Evolutionary conservation across 352 stramenopile species (phyloP).

Genomic region (Phytophthora kernoviae): DNA sequence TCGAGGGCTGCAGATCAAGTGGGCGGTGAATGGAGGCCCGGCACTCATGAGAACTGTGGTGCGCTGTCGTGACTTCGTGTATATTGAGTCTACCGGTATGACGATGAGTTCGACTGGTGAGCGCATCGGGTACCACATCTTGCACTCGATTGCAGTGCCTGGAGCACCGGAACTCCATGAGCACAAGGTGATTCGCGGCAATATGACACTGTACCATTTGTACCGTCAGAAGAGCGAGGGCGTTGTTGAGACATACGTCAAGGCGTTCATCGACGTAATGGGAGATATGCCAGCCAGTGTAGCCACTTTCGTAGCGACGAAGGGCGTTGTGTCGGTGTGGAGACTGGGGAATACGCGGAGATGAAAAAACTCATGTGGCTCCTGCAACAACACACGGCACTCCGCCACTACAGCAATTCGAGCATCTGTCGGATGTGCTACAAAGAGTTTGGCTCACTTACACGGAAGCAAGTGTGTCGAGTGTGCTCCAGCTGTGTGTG

Average conservation of each 20-base stretch:
- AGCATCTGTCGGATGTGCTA: constrained; percentile 30
- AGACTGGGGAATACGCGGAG: constrained; percentile 38
- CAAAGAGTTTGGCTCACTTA: constrained; percentile 22
- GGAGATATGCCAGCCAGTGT: constrained; percentile 38
- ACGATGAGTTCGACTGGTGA: constrained; percentile 40
- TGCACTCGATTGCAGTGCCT: constrained; percentile 33
- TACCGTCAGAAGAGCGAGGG: constrained; percentile 47
- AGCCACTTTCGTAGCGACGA: constrained; percentile 30
- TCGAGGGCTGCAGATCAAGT: constrained; percentile 44
- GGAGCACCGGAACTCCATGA: constrained; percentile 30
- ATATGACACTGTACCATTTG: constrained; percentile 56
- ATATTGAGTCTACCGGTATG: constrained; percentile 52
- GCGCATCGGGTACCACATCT: constrained; percentile 42
- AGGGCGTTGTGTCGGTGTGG: constrained; percentile 42
- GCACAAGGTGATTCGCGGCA: constrained; percentile 45
- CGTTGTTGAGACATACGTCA: constrained; percentile 44
- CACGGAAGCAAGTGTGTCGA: constrained; percentile 23
- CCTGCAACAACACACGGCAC: constrained; percentile 25
- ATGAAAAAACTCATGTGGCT: constrained; percentile 44
- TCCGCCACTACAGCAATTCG: constrained; percentile 8
- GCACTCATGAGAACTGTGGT: constrained; percentile 47
- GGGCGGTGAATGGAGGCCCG: constrained; percentile 51
- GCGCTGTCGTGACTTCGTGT: constrained; percentile 56
- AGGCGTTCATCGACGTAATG: constrained; percentile 40
- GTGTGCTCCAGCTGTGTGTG: constrained; percentile 30